Evolutionary conservation across 345 rosid genomes (phyloP), one percentile per base, ranked within the genome.

Genomic region (Citrus australasica): DNA sequence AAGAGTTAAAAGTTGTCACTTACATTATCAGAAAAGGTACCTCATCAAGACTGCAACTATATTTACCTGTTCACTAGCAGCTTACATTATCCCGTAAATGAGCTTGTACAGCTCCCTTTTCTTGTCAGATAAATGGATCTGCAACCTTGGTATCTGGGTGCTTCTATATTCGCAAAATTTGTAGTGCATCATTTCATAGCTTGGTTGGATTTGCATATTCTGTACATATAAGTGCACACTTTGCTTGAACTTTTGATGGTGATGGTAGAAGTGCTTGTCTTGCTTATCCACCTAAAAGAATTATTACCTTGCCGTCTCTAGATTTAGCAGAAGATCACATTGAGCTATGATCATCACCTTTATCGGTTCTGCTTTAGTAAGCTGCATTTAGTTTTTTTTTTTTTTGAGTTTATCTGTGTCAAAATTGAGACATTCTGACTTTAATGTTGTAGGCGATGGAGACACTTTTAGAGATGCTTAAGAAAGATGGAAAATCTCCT

Each of bases 401-500:
- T 32, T 67, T 27, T 0, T n/a, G 78, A 59, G 4, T 63, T 55
- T 56, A 16, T 72, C 55, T 37, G 19, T 56, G 71, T 68, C 58
- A 30, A 70, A 6, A 19, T 71, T 73, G 77, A 32, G 37, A 61
- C n/a, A 21, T 60, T 9, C 69, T 74, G 16, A 33, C 2, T 42
- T 71, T 67, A 22, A 69, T 66, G 37, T 86, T 68, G 55, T 84
- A 96, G 99, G 97, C 91, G 2, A 88, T 69, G 79, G 94, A 91
- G 81, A 85, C 91, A 30, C 87, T 96, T 73, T 67, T 90, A 81
- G 95, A 91, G 82, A 91, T 94, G 98, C 94, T 96, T 66, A 82
- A 83, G 79, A 88, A 88, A 85, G 98, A 94, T 64, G 92, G 86
- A 27, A 87, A 82, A 61, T 69, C 42, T 76, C 90, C 97, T 9